Base-by-base conservation (phyloP, 208 protist species). In the Trypanosoma brucei region DNA sequence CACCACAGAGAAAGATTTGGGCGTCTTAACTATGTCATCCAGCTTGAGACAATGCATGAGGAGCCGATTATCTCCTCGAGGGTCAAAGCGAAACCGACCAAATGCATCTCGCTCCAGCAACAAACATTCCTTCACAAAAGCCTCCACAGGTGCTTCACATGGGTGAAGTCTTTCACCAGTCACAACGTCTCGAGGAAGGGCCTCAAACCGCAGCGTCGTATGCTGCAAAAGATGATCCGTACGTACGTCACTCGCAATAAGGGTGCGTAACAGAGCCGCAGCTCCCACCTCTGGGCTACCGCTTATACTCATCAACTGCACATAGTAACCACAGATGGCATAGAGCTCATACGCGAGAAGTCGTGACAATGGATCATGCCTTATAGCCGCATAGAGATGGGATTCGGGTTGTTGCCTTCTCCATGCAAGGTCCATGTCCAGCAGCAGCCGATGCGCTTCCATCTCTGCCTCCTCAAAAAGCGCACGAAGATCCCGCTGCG, bases 101-200 rank as follows among this genome's bases (percentile, higher is more conserved):
- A 92, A 95, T 42, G 72, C 75, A 64, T 95, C 88, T 8, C 88
- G 75, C 73, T 95, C 85, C 2, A 95, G 55, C 53, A 92, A 61
- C 49, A 95, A 61, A 57, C 65, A 70, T 48, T 95, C 85, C 68
- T 91, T 86, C 48, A 95, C 71, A 62, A 85, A 76, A 52, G 76
- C 81, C 9, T 79, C 79, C 22, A 86, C 39, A 35, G 48, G 40
- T 38, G 65, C 7, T 22, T n/a, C 42, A 65, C 48, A 56, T 0
- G 33, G 3, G 3, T 62, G 70, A 3, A 73, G 34, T n/a, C 70
- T 70, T 50, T 76, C 70, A 1, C 84, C 86, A 2, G 79, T 93
- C 42, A 59, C 30, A 11, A 68, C 49, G 52, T 91, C 52, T 49
- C 84, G 76, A 37, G 59, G 73, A 37, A 81, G 62, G 30, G 56